phyloP scores from a whole-genome alignment of 2,329 filamentous ascomycete genomes.

The Botrytis cinerea region DNA sequence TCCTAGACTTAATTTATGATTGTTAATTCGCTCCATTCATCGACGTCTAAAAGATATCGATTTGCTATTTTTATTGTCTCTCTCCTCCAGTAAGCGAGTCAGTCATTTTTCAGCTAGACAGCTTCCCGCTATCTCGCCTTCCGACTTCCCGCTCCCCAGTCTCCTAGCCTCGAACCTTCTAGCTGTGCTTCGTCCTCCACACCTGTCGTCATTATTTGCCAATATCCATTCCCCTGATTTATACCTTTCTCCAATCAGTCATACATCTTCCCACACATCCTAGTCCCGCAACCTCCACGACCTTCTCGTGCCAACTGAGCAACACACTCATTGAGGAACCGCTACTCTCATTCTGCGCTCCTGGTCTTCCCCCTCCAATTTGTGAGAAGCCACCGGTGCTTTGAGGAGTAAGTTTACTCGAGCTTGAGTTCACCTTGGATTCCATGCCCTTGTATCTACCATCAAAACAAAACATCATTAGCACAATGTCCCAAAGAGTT shows the following conservation, averaged over 20 bases:
- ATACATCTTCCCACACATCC: conserved; percentile 92
- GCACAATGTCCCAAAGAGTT: background rate
- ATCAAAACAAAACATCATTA: conserved; percentile 1
- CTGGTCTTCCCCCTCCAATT: conserved; percentile 56
- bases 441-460: conserved; percentile 89
- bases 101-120: background rate
- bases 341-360: conserved; percentile 63
- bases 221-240: conserved; percentile 36
- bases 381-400: conserved; percentile 82
- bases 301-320: conserved; percentile 98
- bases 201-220: background rate
- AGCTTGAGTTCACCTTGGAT: conserved; percentile 38
- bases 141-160: background rate
- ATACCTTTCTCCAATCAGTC: conserved; percentile 93
- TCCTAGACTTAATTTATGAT: conserved; percentile 5
- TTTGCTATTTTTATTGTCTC: background rate
- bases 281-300: conserved; percentile 88
- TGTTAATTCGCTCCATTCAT: conserved; percentile 11
- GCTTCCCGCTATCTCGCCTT: background rate
- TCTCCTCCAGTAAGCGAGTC: conserved; percentile 1
- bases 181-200: background rate
- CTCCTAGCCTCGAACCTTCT: background rate
- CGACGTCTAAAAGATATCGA: background rate
- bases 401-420: conserved; percentile 64
- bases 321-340: conserved; percentile 94